Evolutionary conservation across 306 rosid genomes (phyloP), one percentile per base, ranked within the genome.

Genomic region (Castanopsis chinensis): DNA sequence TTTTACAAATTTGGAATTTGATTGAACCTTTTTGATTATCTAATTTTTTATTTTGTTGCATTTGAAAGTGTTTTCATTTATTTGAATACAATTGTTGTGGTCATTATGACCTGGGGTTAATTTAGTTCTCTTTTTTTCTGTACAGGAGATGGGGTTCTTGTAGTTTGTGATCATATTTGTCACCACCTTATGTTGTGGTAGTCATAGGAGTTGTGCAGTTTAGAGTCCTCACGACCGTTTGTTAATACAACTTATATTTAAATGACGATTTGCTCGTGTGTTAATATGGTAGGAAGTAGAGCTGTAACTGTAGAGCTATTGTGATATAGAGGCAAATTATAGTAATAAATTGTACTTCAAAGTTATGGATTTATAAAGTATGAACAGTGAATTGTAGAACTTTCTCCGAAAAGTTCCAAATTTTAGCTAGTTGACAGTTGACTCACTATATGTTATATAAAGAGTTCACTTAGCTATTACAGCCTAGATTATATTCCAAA

Each of bases 11-110:
- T 69, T 3, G 33, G 30, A 7, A 9, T 69, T 73, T 8, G n/a
- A 27, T 57, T 10, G 23, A 0, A 15, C 43, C 33, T 74, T 41
- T 83, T 27, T 60, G 32, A 28, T 60, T 21, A 7, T 77, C 1
- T 59, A 53, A 53, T 52, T 72, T 51, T 72, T 53, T 18, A 20
- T 19, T 67, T 28, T 57, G 43, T 55, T 43, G 52, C n/a, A 61
- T 11, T 69, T 45, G 25, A 68, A 32, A 73, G 72, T n/a, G 59
- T 61, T 57, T 65, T 45, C 55, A 80, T 32, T 78, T 11, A 32
- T 64, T 71, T 67, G 10, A 52, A 80, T 37, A 35, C 54, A 32
- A 80, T 59, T 74, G 8, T 51, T 60, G 43, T 51, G 64, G 20
- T 60, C 30, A 69, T 55, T 53, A 15, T 17, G 70, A 17, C 45